Conservation (phyloP, 2,329 filamentous ascomycete genomes). For the Monosporascus sp. region DNA sequence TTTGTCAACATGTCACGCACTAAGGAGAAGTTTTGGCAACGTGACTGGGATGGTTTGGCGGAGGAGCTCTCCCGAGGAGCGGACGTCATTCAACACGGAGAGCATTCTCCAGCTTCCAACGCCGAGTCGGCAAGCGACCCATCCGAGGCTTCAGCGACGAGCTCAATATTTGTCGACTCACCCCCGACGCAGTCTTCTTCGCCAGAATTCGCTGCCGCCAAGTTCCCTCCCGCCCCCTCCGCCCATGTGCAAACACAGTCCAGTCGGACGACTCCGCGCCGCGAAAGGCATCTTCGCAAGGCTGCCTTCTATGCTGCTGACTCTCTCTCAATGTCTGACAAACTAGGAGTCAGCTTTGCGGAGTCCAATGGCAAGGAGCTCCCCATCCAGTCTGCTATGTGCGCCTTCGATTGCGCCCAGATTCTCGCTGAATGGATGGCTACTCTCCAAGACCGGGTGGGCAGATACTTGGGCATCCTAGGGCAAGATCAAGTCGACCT, state of each 20-base stretch:
- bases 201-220: constrained; percentile 37
- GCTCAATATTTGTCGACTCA: constrained; percentile 44
- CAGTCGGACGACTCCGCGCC: constrained; percentile 54
- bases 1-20: constrained; percentile 90
- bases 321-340: constrained; percentile 82
- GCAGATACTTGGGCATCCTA: constrained; percentile 78
- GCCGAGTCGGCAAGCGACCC: constrained; percentile 39
- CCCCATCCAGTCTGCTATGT: constrained; percentile 85
- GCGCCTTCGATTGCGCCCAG: constrained; percentile 88
- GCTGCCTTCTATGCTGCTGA: constrained; percentile 95
- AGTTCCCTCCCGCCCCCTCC: constrained; percentile 25
- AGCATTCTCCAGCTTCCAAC: constrained; percentile 51
- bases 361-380: constrained; percentile 80
- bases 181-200: constrained; percentile 47
- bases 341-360: constrained; percentile 76
- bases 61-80: constrained; percentile 75
- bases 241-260: constrained; percentile 23
- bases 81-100: constrained; percentile 69
- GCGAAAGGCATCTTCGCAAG: constrained; percentile 83
- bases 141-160: constrained; percentile 41
- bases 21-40: constrained; percentile 90
- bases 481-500: constrained; percentile 78
- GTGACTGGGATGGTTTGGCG: constrained; percentile 88
- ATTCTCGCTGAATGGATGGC: constrained; percentile 92
- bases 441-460: constrained; percentile 90